Base-by-base conservation (phyloP, 139 green algal genomes). In the Coelastrella sp. region DNA sequence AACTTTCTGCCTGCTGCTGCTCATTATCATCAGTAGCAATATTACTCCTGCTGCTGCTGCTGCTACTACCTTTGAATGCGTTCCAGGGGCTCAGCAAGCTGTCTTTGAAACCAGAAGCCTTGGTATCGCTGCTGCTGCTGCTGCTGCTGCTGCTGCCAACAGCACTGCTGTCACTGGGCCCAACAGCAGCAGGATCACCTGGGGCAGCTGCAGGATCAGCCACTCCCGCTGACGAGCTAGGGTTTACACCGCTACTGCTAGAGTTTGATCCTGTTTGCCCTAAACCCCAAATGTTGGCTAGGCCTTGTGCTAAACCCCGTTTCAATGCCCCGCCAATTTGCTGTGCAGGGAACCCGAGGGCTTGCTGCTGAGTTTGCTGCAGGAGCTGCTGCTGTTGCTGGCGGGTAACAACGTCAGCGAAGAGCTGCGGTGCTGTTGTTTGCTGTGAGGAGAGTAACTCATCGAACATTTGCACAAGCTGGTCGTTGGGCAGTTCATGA, bases 351-450 rank as follows among this genome's bases (percentile, higher is more conserved):
- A 73, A 58, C 4, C n/a, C 20, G 22, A 58, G 59, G 7, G 8
- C 61, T 80, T 58, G 77, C 5, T 65, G 20, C 22, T 57, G 23
- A 23, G 78, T 14, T 61, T 87, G 81, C 80, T 86, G 80, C 79
- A 68, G 32, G 32, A 47, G 79, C 80, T 86, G 80, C 61, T 54
- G 23, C 61, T 87, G 81, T 64, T 87, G 81, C 32, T 87, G 81
- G 4, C 81, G 81, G 81, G 8, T 87, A 11, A 87, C 7, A 10
- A 87, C 81, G 23, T 87, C 81, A 54, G 81, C 81, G 61, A 87
- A 87, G 23, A 87, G 81, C 81, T 87, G 23, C 19, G 81, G 81
- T 17, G 81, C 81, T 78, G 81, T 87, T 10, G 81, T 77, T n/a
- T 76, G 10, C 81, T 87, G 81, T 17, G 81, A 87, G 7, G 81